These are phyloP conservation scores for Colletotrichum aenigma DNA, from an alignment of 2,329 filamentous ascomycete genomes.

Conservation along the genomic window DNA sequence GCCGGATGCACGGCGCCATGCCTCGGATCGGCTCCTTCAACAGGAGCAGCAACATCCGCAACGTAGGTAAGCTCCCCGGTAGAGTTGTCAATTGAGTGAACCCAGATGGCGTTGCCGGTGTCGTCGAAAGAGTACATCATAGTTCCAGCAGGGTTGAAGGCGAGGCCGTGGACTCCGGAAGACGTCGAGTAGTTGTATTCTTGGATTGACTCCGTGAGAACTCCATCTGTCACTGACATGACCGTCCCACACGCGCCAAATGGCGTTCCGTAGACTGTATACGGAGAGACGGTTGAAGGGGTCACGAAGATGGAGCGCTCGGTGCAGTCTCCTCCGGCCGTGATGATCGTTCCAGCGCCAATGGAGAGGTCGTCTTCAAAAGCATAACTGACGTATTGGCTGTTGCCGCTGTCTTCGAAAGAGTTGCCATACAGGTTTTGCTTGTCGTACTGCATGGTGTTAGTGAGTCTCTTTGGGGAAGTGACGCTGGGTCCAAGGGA, in stretches of 20 bases:
- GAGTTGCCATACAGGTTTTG: not conserved
- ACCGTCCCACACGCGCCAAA: constrained; percentile 1
- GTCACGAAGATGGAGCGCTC: not conserved
- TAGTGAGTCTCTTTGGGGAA: not conserved
- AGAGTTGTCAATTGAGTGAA: not conserved
- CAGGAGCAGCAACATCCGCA: not conserved
- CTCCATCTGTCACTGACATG: not conserved
- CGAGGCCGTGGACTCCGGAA: not conserved
- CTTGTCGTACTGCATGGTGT: not conserved
- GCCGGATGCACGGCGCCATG: not conserved
- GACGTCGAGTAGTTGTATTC: not conserved
- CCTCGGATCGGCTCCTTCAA: not conserved
- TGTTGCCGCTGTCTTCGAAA: not conserved
- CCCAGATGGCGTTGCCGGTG: not conserved
- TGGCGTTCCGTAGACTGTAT: not conserved
- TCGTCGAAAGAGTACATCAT: not conserved
- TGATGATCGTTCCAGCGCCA: not conserved
- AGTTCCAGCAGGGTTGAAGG: not conserved
- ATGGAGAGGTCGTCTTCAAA: not conserved
- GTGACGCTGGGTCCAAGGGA: not conserved
- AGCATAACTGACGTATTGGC: not conserved
- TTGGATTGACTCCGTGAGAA: not conserved
- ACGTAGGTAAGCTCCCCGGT: not conserved
- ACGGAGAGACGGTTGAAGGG: not conserved
- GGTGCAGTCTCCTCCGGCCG: not conserved